Conservation (phyloP, 139 green algal species). For the Micractinium sp. region DNA sequence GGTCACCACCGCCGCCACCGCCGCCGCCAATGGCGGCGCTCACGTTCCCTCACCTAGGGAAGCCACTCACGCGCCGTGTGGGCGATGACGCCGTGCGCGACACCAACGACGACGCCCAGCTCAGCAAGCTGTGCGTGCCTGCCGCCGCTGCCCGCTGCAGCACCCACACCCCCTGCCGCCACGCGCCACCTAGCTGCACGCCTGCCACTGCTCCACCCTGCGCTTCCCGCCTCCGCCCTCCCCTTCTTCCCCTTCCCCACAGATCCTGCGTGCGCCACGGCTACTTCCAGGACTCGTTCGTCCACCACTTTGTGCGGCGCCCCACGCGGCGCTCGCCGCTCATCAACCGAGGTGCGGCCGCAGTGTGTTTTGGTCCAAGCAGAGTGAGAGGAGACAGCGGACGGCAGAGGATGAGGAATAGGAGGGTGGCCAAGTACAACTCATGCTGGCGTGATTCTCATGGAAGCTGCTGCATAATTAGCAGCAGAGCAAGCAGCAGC, state of each 20-base stretch:
- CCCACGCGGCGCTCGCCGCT: constrained; percentile 70
- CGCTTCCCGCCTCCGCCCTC: not conserved
- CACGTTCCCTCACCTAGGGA: not conserved
- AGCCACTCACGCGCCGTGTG: not conserved
- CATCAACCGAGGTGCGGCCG: constrained; percentile 83
- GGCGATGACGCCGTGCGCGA: constrained; percentile 60
- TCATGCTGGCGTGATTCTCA: too few species aligned
- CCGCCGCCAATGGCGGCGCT: not conserved
- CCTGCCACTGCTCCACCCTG: not conserved
- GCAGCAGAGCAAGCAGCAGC: not conserved
- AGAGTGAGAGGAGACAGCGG: not conserved
- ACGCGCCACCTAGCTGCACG: not conserved
- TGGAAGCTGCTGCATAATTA: not conserved
- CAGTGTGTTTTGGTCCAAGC: too few species aligned
- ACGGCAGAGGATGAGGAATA: not conserved
- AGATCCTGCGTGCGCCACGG: constrained; percentile 81
- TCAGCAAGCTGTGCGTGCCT: constrained; percentile 80
- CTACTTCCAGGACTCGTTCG: constrained; percentile 88
- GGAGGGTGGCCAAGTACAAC: too few species aligned
- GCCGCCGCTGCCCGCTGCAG: not conserved
- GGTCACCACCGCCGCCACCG: too few species aligned
- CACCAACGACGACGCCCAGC: constrained; percentile 91
- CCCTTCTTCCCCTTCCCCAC: not conserved
- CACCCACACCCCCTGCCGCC: not conserved
- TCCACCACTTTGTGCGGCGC: constrained; percentile 80